Conservation (phyloP, 2,329 filamentous ascomycete genomes). For the Fusarium sp. region DNA sequence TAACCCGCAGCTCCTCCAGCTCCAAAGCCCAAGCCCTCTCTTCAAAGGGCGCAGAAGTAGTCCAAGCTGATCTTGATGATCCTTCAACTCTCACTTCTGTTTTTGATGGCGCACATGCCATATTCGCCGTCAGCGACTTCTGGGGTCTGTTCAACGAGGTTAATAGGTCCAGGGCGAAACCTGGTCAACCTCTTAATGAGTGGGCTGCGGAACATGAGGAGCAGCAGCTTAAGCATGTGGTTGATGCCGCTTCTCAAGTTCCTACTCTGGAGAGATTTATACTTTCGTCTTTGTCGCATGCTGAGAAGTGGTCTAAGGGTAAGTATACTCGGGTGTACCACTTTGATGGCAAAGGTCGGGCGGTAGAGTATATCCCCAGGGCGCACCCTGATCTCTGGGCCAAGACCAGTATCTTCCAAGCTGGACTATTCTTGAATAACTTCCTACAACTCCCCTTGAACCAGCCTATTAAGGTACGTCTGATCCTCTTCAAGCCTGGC, state of each 20-base stretch:
- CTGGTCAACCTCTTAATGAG: conserved; percentile 26
- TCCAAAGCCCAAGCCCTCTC: conserved; percentile 17
- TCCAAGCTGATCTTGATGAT: conserved; percentile 10
- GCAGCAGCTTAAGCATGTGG: conserved; percentile 51
- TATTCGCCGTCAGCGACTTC: conserved; percentile 49
- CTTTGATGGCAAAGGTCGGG: conserved; percentile 55
- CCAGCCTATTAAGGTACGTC: conserved; percentile 19
- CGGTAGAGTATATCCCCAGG: conserved; percentile 43
- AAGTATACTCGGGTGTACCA: conserved; percentile 56
- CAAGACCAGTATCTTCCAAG: conserved; percentile 39
- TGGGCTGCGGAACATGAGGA: conserved; percentile 48
- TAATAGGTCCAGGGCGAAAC: conserved; percentile 21
- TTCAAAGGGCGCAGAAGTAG: conserved; percentile 15
- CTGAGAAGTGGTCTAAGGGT: conserved; percentile 52
- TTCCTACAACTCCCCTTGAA: conserved; percentile 1
- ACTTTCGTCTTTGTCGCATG: conserved; percentile 52
- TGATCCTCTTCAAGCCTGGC: rapidly evolving
- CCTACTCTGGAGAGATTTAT: conserved; percentile 52
- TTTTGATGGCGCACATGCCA: conserved; percentile 17
- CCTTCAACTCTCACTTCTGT: not conserved
- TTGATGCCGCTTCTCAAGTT: conserved; percentile 50
- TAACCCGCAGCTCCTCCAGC: conserved; percentile 26
- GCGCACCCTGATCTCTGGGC: conserved; percentile 34
- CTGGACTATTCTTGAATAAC: conserved; percentile 36
- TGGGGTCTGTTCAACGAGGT: conserved; percentile 31